Conservation (phyloP, 2,329 filamentous ascomycete genomes). For the Phialocephala subalpina region DNA sequence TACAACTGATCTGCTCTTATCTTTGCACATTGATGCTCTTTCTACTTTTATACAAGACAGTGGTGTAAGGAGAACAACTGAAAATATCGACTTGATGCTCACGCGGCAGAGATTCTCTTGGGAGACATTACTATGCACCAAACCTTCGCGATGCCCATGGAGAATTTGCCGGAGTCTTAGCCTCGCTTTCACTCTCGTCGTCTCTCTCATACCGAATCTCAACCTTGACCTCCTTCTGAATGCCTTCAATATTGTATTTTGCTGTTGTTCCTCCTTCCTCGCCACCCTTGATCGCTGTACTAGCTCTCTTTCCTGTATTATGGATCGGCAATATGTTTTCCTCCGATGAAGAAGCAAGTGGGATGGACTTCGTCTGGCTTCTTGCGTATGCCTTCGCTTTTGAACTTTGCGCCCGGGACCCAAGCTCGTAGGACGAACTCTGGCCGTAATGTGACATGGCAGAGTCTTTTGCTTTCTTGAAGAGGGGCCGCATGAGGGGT, state of each 20-base stretch:
- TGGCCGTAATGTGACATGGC: slow-evolving; percentile 9
- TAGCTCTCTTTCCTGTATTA: neutral
- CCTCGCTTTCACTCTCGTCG: neutral
- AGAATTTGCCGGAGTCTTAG: neutral
- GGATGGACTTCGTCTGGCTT: neutral
- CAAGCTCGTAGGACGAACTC: slow-evolving; percentile 7
- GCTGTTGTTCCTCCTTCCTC: neutral
- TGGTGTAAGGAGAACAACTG: no score
- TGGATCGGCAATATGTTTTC: slow-evolving; percentile 22
- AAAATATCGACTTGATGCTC: no score
- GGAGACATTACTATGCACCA: neutral
- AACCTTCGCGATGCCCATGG: neutral
- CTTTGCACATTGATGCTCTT: no score
- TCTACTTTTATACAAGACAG: no score
- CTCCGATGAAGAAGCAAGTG: slow-evolving; percentile 4
- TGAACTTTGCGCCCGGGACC: slow-evolving; percentile 3
- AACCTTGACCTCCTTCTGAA: neutral
- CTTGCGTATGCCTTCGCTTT: neutral
- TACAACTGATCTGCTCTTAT: no score
- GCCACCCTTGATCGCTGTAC: neutral
- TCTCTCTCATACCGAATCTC: slow-evolving; percentile 1
- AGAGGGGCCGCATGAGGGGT: slow-evolving; percentile 21
- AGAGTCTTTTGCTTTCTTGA: slow-evolving; percentile 14
- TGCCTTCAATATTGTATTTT: neutral
- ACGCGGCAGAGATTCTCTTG: no score